A percentile compares a stretch with the other conserved stretches of the same genome.
These are phyloP conservation scores for Xylaria telfairii DNA, from an alignment of 495 filamentous ascomycete genomes.

Conservation along the genomic window DNA sequence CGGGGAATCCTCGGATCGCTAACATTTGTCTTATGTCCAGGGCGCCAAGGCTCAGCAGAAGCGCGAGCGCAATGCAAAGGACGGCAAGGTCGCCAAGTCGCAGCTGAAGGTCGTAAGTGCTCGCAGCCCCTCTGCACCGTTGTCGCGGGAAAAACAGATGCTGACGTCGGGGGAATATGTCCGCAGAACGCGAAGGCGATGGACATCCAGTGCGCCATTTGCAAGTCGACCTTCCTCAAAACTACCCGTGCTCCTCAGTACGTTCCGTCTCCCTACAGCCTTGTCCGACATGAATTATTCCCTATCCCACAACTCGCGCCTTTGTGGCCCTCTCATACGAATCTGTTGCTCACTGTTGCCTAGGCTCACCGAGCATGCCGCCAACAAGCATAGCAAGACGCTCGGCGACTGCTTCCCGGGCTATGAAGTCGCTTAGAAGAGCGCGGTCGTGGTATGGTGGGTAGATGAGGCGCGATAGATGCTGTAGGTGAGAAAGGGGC, in stretches of 20 bases:
- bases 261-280: slow-evolving; percentile 19
- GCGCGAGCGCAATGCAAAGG: slow-evolving; percentile 61
- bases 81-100: slow-evolving; percentile 54
- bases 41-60: slow-evolving; percentile 65
- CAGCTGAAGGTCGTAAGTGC: slow-evolving; percentile 59
- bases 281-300: slow-evolving; percentile 17
- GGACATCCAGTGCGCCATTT: slow-evolving; percentile 62
- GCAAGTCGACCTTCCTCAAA: slow-evolving; percentile 63
- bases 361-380: slow-evolving; percentile 59
- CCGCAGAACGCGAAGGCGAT: slow-evolving; percentile 57
- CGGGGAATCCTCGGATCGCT: neutral
- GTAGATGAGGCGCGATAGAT: neutral
- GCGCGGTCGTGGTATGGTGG: neutral
- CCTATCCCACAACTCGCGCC: no score
- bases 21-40: slow-evolving; percentile 44
- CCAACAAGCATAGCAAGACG: slow-evolving; percentile 62
- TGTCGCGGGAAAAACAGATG: neutral
- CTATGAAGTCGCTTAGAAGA: slow-evolving; percentile 36
- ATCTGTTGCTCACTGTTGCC: slow-evolving; percentile 8
- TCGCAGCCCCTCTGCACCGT: slow-evolving; percentile 9
- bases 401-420: slow-evolving; percentile 60
- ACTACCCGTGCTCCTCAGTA: slow-evolving; percentile 62
- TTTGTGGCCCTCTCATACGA: no score
- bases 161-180: neutral
- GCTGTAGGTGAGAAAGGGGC: neutral